phyloP scores from a whole-genome alignment of 2,329 filamentous ascomycete genomes.

The Cercospora canescens region DNA sequence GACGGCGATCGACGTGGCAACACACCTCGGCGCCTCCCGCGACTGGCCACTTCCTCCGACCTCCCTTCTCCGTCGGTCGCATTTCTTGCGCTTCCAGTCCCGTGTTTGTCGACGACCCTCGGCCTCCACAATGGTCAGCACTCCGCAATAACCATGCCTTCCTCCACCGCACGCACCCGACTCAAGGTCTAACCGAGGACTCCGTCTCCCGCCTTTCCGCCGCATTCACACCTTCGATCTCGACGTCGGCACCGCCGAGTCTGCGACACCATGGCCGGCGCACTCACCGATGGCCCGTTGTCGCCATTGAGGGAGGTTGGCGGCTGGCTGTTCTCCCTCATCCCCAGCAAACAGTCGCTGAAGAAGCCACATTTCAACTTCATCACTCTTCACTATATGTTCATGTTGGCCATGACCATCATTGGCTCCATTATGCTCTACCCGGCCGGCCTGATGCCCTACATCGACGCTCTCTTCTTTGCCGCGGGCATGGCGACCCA shows the following conservation, averaged over 20 bases:
- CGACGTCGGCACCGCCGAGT: background rate
- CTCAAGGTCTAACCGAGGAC: conserved; percentile 4
- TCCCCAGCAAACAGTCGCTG: conserved; percentile 19
- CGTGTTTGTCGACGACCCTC: background rate
- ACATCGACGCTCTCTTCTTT: conserved; percentile 89
- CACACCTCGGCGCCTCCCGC: background rate
- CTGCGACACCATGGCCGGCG: background rate
- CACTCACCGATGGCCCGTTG: conserved; percentile 2
- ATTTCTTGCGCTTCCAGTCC: background rate
- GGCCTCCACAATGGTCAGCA: background rate
- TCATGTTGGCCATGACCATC: conserved; percentile 73
- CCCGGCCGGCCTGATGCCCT: conserved; percentile 57
- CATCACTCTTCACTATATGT: conserved; percentile 79
- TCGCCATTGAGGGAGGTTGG: conserved; percentile 23
- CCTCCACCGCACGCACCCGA: background rate
- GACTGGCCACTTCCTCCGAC: background rate
- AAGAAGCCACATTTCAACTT: conserved; percentile 72
- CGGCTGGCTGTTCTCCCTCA: conserved; percentile 19
- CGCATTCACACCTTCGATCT: background rate
- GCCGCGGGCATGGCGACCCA: conserved; percentile 85
- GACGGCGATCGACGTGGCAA: background rate
- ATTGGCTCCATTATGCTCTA: conserved; percentile 77
- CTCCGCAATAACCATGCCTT: background rate
- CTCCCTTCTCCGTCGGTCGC: background rate
- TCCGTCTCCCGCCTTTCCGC: background rate